Base-by-base conservation (phyloP, 768 basidiomycete species). In the Termitomyces sp. region DNA sequence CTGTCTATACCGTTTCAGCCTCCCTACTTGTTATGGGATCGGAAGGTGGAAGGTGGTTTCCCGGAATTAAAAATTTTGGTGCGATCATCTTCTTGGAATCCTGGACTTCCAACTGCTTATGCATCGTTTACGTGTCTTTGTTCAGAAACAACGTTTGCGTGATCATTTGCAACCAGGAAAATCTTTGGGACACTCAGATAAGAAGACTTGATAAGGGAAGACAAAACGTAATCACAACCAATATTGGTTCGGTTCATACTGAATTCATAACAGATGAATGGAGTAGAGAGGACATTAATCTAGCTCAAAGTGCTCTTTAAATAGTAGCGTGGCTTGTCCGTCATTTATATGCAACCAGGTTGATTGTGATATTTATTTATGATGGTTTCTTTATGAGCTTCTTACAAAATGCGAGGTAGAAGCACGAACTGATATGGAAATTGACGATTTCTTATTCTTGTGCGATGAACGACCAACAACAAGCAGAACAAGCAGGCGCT, bases 31-130 rank as follows among this genome's bases (percentile, higher is more conserved):
- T 67, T 92, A 16, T 97, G 95, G 94, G 94, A 97, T 70, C 77
- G 95, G 60, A 98, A 98, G 67, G 73, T 84, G 24, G 90, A 95
- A 68, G 92, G 91, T 41, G 90, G 92, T 2, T 98, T 98, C 66
- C 95, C 95, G 0, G 95, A 97, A 72, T 74, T 94, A 60, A 95
- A 93, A 71, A 76, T 81, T 24, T 74, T 94, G 67, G 92, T 92
- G 67, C 26, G 51, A 16, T 8, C 4, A 4, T 34, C 44, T 46
- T 32, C 18, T 27, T 42, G 7, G 7, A 36, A 29, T 20, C 12
- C 24, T 26, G 16, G 31, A 53, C 14, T 0, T 46, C 51, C 47
- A 5, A 31, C 32, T 41, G 39, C n/a, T 37, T 16, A 41, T 41
- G 39, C 39, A 20, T 41, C 16, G 10, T 10, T 55, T 22, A 57